Base-by-base conservation (phyloP, 2,329 filamentous ascomycete species). In the Arthrinium phaeospermum region DNA sequence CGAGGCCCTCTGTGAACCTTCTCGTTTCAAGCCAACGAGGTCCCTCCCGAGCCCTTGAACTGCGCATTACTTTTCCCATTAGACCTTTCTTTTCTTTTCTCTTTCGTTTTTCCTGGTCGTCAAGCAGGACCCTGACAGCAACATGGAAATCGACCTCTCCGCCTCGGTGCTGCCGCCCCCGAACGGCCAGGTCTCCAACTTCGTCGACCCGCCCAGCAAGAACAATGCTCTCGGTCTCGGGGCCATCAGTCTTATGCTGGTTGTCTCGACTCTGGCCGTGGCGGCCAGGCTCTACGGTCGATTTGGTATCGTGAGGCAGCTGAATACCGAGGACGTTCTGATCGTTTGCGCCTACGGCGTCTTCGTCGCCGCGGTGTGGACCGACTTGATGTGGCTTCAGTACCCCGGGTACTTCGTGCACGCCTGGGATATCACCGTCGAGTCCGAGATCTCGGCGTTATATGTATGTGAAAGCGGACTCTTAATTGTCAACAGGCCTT, bases 321-420 rank as follows among this genome's bases (percentile, higher is more conserved):
- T 61, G 3, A 61, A 61, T 27, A 16, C 53, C 53, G 53, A 61
- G 19, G 53, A 61, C 16, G 16, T 61, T 14, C 7, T 61, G 6
- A 37, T 37, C 16, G 22, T 61, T 7, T 19, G 53, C 16, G 53
- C 53, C 53, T 61, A 61, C 19, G 53, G 16, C 30, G 19, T 19
- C 53, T 61, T 61, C 53, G 7, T 61, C 27, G 53, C 53, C 3
- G 53, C 53, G 16, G 53, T 37, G 4, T 61, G 53, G 53, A 37
- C 53, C 30, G 53, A 61, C 27, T 37, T 61, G 53, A 61, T 61
- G 53, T 61, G 53, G 53, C 27, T 61, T 24, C 61, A 77, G 1
- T 75, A 73, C 0, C 79, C 80, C 4, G 81, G 81, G n/a, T 82
- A 80, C 68, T 82, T 78, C 69, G 80, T 82, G 13, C 81, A 82